Percentiles rank a stretch among this genome's conserved stretches.
Conservation (phyloP, 345 rosid species). For the Camelina neglecta region DNA sequence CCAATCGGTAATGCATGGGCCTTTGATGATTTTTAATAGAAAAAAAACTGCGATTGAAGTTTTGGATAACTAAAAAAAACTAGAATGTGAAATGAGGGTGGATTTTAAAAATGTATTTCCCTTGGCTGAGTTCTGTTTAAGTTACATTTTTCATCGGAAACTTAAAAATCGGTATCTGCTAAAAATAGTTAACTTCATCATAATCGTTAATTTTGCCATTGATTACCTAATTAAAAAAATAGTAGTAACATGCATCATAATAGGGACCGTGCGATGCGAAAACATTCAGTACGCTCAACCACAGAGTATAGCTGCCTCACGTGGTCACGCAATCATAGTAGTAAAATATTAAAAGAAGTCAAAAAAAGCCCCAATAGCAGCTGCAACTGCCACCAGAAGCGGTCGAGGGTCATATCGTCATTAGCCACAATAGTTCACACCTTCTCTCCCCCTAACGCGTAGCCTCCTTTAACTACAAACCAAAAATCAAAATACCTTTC, state of each 20-base stretch:
- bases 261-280: conserved; percentile 9
- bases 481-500: conserved; percentile 26
- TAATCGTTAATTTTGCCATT: background rate
- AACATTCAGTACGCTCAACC: conserved; percentile 12
- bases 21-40: background rate
- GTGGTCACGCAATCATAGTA: conserved; percentile 34
- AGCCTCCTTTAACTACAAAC: conserved; percentile 11
- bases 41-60: background rate
- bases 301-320: conserved; percentile 28
- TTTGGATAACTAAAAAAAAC: background rate
- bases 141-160: no score
- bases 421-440: background rate
- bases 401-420: conserved; percentile 34
- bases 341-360: conserved; percentile 4
- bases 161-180: no score
- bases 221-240: background rate
- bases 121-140: no score
- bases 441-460: conserved; percentile 27
- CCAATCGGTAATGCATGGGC: background rate
- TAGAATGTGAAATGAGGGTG: no score
- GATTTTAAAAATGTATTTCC: no score
- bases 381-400: conserved; percentile 39
- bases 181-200: no score
- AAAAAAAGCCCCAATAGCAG: conserved; percentile 39
- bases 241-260: no score